Conservation (phyloP, 2,329 filamentous ascomycete genomes). For the Aureobasidium sp. region DNA sequence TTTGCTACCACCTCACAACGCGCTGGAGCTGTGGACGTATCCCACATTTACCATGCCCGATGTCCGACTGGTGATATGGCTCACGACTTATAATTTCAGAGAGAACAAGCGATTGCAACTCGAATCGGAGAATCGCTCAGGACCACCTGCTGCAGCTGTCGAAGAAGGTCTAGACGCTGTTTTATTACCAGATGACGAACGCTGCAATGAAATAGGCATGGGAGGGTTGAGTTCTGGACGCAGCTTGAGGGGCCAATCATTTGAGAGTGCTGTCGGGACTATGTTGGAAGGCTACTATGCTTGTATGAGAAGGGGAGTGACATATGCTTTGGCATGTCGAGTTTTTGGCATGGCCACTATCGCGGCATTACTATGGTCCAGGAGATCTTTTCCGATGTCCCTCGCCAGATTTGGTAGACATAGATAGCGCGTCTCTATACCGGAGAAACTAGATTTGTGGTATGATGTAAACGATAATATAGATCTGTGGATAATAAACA, state of each 20-base stretch:
- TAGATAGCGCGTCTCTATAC: not conserved
- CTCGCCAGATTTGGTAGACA: not conserved
- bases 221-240: constrained; percentile 11
- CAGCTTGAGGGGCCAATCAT: constrained; percentile 21
- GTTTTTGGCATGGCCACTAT: constrained; percentile 15
- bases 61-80: constrained; percentile 49
- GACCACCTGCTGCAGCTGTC: constrained; percentile 13
- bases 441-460: no score
- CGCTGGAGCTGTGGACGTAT: constrained; percentile 56
- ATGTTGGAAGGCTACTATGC: constrained; percentile 47
- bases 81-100: constrained; percentile 51
- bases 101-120: constrained; percentile 35
- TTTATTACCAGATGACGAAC: constrained; percentile 14
- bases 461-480: no score
- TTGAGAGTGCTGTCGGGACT: constrained; percentile 34
- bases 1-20: constrained; percentile 54
- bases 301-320: constrained; percentile 39
- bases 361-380: constrained; percentile 12
- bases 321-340: constrained; percentile 32
- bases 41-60: constrained; percentile 60
- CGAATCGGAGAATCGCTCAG: constrained; percentile 7
- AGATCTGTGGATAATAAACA: no score
- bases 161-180: constrained; percentile 22
- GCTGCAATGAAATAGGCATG: constrained; percentile 2
- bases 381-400: not conserved